Evolutionary conservation across 164 flowering plant genomes (phyloP), one percentile per base, ranked within the genome.

Genomic region (Nelumbo lutea): DNA sequence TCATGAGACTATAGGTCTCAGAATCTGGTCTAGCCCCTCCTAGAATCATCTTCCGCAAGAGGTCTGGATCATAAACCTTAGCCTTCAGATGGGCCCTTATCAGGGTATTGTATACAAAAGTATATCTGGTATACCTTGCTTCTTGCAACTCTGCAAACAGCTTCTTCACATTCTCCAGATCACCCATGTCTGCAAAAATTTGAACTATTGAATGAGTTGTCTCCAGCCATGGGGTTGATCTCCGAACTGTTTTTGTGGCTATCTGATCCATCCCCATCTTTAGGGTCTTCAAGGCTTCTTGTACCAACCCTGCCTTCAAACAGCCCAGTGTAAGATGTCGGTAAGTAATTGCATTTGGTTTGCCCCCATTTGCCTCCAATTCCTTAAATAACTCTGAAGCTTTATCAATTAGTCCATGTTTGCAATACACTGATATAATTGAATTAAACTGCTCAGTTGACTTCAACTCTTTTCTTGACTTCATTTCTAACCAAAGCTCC

Each of bases 21-120:
- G 91, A 73, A 82, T 95, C 99, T 53, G 98, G 99, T 82, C 90
- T 84, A 44, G 90, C 87, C 43, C 99, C 98, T 66, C 87, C 92
- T 27, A 92, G 73, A 73, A 95, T 92, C 99, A 95, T 90, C 76
- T 87, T 80, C 65, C 77, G 83, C 80, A 95, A 75, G 68, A 95
- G 85, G 72, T 85, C 77, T 8, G 96, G 92, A 70, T 86, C 78
- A 74, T 88, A 87, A 56, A 81, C 73, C 81, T 83, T 89, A 56
- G 94, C 99, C 79, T 85, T 92, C 39, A 89, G 90, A 82, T 89
- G 87, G 6, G 91, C 92, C 83, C 80, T 90, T 53, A 95, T 76
- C 71, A 95, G 80, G 3, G 86, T 69, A 80, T 95, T 95, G 78
- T 84, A 89, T 61, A 88, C 96, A 79, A 95, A 93, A 4, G 95